Percentiles rank a stretch among this genome's conserved stretches.
Evolutionary conservation across 441 rosid genomes (phyloP).

Genomic region (Geranium incanum): DNA sequence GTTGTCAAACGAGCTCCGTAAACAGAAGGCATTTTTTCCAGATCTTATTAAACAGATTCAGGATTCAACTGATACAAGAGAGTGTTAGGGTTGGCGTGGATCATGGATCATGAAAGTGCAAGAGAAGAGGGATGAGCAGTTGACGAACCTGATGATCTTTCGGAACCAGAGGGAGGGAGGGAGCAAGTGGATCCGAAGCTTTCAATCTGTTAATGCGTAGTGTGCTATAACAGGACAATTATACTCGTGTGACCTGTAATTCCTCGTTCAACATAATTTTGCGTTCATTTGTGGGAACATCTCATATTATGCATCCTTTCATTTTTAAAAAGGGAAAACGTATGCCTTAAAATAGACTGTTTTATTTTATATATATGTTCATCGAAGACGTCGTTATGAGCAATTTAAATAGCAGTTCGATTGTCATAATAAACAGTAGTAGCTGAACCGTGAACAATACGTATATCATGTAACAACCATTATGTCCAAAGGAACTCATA

Average conservation of each 20-base stretch:
- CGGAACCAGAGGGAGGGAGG: not conserved
- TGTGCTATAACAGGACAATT: conserved; percentile 5
- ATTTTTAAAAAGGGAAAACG: no score
- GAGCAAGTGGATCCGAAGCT: not conserved
- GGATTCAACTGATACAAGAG: not conserved
- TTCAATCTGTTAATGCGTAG: not conserved
- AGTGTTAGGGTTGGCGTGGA: not conserved
- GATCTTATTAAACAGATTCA: not conserved
- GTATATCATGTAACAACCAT: no score
- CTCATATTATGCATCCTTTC: no score
- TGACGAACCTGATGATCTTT: not conserved
- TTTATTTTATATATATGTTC: no score
- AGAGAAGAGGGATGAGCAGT: not conserved
- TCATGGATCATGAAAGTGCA: not conserved
- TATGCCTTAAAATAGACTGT: no score
- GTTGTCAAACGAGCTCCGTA: conserved; percentile 87
- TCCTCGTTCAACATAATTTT: no score
- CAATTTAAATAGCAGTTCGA: no score
- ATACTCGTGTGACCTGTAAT: not conserved
- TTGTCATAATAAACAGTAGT: no score
- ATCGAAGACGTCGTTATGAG: no score
- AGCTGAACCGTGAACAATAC: no score
- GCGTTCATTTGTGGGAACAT: no score
- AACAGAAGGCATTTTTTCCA: conserved; percentile 64
- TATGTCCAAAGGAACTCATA: no score